A percentile compares a stretch with the other conserved stretches of the same genome.
Evolutionary conservation across 805 yeast species (phyloP).

Genomic region (Saccharomycopsis sp.): DNA sequence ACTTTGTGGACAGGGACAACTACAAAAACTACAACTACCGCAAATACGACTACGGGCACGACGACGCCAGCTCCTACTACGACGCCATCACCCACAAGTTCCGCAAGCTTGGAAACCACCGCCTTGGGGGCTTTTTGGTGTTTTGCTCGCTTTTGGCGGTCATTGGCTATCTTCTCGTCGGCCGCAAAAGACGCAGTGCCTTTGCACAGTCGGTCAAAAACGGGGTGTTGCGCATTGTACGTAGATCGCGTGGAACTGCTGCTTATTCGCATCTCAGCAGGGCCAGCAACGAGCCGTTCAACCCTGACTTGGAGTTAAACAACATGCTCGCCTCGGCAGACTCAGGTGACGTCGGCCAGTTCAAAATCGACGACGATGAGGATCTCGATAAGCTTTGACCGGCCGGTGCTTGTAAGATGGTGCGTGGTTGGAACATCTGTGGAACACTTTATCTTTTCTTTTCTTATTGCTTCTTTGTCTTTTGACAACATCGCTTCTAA

Average conservation of each 20-base stretch:
- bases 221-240: neutral
- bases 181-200: conserved; percentile 24
- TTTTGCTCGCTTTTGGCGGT: conserved; percentile 29
- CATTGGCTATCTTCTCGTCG: conserved; percentile 32
- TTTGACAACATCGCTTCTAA: too few relatives aligned
- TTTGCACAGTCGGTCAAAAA: conserved; percentile 1
- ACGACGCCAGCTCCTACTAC: conserved; percentile 36
- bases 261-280: conserved; percentile 4
- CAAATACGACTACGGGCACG: conserved; percentile 28
- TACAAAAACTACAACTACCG: conserved; percentile 26
- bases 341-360: conserved; percentile 10
- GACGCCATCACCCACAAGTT: neutral
- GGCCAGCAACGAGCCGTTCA: neutral
- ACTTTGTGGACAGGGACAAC: conserved; percentile 24
- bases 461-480: too few relatives aligned
- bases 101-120: conserved; percentile 25
- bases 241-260: neutral
- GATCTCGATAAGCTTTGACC: neutral
- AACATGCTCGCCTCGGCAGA: conserved; percentile 5
- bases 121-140: conserved; percentile 33
- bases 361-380: conserved; percentile 18
- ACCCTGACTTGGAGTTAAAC: conserved; percentile 18
- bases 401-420: too few relatives aligned
- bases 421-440: too few relatives aligned
- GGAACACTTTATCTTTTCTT: too few relatives aligned